Evolutionary conservation across 2,329 filamentous ascomycete species (phyloP).

Genomic region (Claviceps humidiphila): DNA sequence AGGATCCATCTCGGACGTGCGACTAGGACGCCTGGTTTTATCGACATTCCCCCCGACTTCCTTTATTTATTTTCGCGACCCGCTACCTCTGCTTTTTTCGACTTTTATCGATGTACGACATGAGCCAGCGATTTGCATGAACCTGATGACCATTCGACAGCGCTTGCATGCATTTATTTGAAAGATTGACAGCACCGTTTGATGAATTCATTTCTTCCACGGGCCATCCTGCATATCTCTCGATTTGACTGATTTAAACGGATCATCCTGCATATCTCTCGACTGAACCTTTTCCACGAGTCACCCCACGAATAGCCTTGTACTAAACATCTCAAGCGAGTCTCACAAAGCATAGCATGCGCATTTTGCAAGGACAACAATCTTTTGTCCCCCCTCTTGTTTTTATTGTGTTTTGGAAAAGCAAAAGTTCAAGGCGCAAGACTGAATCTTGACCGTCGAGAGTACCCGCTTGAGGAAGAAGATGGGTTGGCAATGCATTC

Average conservation of each 20-base stretch:
- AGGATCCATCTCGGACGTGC: neutral
- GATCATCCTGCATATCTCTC: neutral
- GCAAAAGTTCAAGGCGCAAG: neutral
- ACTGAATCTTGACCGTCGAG: neutral
- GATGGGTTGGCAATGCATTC: neutral
- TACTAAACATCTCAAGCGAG: neutral
- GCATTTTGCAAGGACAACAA: neutral
- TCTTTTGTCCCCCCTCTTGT: neutral
- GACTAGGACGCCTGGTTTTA: neutral
- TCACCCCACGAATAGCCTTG: neutral
- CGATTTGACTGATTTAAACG: neutral
- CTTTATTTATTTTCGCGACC: neutral
- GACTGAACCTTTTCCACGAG: neutral
- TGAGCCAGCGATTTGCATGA: conserved; percentile 4
- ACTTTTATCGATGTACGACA: neutral
- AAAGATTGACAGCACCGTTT: neutral
- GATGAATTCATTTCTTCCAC: neutral
- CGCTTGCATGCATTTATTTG: neutral
- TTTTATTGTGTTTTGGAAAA: neutral
- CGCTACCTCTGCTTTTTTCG: neutral
- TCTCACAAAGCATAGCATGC: neutral
- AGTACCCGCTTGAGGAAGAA: neutral
- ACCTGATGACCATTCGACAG: neutral
- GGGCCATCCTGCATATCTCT: neutral
- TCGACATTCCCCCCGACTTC: neutral